Percentiles rank a stretch among this genome's conserved stretches.
Conservation (phyloP, 2,329 filamentous ascomycete genomes). For the Fusarium mexicanum region DNA sequence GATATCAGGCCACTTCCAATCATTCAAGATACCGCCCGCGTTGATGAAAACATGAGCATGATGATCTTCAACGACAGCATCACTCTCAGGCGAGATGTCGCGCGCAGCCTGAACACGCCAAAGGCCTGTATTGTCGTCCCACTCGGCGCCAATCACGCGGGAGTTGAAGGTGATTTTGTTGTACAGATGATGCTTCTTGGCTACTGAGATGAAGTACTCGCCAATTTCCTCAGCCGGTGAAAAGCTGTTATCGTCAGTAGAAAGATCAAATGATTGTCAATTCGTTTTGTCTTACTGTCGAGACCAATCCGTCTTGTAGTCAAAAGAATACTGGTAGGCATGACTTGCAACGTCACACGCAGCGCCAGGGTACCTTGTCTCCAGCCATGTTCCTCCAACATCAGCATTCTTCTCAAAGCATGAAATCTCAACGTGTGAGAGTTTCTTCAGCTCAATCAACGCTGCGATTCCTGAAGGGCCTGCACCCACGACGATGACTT, state of each 20-base stretch:
- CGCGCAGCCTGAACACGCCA: background rate
- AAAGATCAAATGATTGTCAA: background rate
- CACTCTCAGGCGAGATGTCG: background rate
- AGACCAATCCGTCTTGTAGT: conserved; percentile 1
- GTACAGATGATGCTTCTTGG: background rate
- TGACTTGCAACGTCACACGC: conserved; percentile 11
- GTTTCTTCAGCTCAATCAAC: background rate
- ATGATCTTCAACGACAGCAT: background rate
- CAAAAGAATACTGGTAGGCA: conserved; percentile 1
- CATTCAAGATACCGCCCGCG: conserved; percentile 3
- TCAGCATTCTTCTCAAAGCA: conserved; percentile 15
- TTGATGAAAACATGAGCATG: conserved; percentile 8
- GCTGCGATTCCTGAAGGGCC: conserved; percentile 10
- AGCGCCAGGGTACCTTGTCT: conserved; percentile 11
- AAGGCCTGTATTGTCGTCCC: background rate
- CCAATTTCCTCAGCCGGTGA: conserved; percentile 3
- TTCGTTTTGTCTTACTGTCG: background rate
- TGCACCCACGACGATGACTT: conserved; percentile 9
- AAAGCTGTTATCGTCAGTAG: background rate
- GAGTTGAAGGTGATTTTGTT: background rate
- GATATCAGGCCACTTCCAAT: conserved; percentile 18
- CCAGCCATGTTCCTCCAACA: conserved; percentile 16
- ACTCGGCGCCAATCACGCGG: background rate
- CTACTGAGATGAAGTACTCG: conserved; percentile 10
- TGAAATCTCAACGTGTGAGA: background rate